Conservation (phyloP, 2,329 filamentous ascomycete species). For the Botrytis fabae region DNA sequence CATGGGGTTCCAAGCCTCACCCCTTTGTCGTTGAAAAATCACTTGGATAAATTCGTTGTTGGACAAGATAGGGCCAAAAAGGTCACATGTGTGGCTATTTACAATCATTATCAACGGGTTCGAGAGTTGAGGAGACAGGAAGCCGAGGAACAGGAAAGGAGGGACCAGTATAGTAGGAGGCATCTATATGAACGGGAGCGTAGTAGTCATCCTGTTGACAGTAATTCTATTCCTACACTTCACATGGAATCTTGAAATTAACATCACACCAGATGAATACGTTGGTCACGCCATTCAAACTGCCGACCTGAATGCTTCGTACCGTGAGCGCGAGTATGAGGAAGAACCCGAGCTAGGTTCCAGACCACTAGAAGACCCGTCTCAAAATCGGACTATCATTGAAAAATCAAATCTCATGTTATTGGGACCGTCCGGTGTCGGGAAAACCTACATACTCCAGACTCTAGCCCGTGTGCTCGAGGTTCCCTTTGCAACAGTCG, state of each 20-base stretch:
- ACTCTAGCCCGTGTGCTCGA: constrained; percentile 91
- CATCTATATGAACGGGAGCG: constrained; percentile 44
- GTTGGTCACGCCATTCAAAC: constrained; percentile 47
- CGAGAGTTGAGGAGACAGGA: constrained; percentile 73
- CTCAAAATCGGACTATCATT: constrained; percentile 48
- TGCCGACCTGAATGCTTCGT: constrained; percentile 33
- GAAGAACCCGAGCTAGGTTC: constrained; percentile 32
- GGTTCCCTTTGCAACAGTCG: constrained; percentile 91
- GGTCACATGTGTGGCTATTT: constrained; percentile 87
- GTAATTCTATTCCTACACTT: constrained; percentile 47
- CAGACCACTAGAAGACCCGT: constrained; percentile 24
- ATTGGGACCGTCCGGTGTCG: constrained; percentile 89
- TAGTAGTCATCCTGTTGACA: constrained; percentile 75
- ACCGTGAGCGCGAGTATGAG: constrained; percentile 20
- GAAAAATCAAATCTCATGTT: constrained; percentile 95
- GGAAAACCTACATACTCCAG: constrained; percentile 87
- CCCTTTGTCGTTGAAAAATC: constrained; percentile 74
- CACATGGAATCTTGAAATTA: constrained; percentile 35
- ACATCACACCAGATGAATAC: constrained; percentile 53
- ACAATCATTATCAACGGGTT: constrained; percentile 93
- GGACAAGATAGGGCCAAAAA: constrained; percentile 95
- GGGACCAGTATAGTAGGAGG: constrained; percentile 62
- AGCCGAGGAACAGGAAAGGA: constrained; percentile 67
- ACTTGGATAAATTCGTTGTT: constrained; percentile 93
- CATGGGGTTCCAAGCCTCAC: constrained; percentile 65